phyloP scores from a whole-genome alignment of 2,329 filamentous ascomycete genomes.

The Fusarium sp. region DNA sequence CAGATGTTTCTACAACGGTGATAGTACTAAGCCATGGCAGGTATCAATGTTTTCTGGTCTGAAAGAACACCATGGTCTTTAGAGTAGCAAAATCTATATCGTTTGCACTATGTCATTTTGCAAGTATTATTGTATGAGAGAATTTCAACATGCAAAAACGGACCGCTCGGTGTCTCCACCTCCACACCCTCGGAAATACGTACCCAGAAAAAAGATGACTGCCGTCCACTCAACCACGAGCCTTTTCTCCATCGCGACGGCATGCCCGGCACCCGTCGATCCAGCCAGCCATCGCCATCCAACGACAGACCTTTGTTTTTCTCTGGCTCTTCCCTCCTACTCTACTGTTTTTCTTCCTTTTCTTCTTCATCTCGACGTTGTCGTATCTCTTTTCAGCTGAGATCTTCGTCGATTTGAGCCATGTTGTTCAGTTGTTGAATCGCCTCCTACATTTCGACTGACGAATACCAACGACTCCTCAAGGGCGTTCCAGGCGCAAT shows the following conservation, averaged over 20 bases:
- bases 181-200: conserved; percentile 42
- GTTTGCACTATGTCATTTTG: conserved; percentile 5
- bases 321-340: conserved; percentile 19
- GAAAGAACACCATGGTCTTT: too few species aligned
- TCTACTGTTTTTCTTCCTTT: neutral
- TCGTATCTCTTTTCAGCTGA: conserved; percentile 27
- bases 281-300: conserved; percentile 28
- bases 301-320: conserved; percentile 28
- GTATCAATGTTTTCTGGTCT: neutral
- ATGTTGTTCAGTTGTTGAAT: conserved; percentile 30
- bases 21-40: neutral
- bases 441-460: conserved; percentile 15
- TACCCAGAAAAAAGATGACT: conserved; percentile 37
- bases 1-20: neutral
- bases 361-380: conserved; percentile 28
- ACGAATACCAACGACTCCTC: conserved; percentile 9
- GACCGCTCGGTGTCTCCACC: conserved; percentile 46
- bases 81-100: neutral
- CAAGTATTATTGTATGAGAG: conserved; percentile 42
- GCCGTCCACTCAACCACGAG: conserved; percentile 41
- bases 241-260: conserved; percentile 43
- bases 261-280: conserved; percentile 39
- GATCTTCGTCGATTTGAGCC: conserved; percentile 39
- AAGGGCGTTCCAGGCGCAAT: conserved; percentile 10
- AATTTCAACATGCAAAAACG: conserved; percentile 40